These are phyloP conservation scores for Colletotrichum plurivorum DNA, from an alignment of 2,329 filamentous ascomycete genomes.

Conservation along the genomic window DNA sequence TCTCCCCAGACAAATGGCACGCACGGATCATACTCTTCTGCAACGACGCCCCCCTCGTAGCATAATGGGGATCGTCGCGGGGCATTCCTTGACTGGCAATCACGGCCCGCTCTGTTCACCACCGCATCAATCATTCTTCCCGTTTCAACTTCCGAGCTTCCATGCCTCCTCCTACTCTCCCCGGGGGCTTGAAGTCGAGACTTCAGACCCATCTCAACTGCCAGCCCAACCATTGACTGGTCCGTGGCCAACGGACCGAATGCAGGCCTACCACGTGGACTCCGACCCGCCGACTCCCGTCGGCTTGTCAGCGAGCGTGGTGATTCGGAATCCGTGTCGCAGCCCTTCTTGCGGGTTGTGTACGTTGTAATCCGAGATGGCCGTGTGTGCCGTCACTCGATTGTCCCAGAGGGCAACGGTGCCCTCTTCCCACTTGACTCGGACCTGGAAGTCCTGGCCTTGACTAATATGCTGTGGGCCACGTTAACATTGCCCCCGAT, in stretches of 20 bases:
- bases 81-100: background rate
- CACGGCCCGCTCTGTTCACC: background rate
- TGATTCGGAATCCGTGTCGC: slow-evolving; percentile 58
- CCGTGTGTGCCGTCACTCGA: slow-evolving; percentile 63
- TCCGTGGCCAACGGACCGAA: slow-evolving; percentile 12
- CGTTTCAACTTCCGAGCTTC: slow-evolving; percentile 24
- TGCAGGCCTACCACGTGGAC: slow-evolving; percentile 49
- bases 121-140: slow-evolving; percentile 21
- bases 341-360: slow-evolving; percentile 55
- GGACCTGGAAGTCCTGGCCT: slow-evolving; percentile 77
- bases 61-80: background rate
- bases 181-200: background rate
- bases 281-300: slow-evolving; percentile 54
- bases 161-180: background rate
- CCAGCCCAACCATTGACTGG: slow-evolving; percentile 9
- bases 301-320: slow-evolving; percentile 55
- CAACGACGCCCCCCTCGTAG: background rate
- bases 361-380: slow-evolving; percentile 60
- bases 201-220: slow-evolving; percentile 13
- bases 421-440: slow-evolving; percentile 74
- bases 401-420: slow-evolving; percentile 81
- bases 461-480: slow-evolving; percentile 58
- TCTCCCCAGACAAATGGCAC: slow-evolving; percentile 3
- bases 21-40: slow-evolving; percentile 13
- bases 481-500: background rate